phyloP scores from a whole-genome alignment of 2,329 filamentous ascomycete species.

The Alternaria ventricosa region DNA sequence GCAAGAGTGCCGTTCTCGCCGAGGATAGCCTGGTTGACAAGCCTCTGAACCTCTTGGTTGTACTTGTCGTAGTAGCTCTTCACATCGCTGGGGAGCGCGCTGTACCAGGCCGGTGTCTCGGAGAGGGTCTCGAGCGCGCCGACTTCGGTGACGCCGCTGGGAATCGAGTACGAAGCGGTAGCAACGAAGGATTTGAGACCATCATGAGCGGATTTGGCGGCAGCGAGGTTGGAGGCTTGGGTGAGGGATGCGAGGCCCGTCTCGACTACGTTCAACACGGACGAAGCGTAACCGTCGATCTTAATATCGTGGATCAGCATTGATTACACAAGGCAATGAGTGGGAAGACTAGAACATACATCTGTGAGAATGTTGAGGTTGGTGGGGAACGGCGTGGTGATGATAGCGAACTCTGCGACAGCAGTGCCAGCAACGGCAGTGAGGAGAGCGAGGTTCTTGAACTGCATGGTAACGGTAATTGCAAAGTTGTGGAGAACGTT shows the following conservation, averaged over 20 bases:
- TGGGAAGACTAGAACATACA: constrained; percentile 11
- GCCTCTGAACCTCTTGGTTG: constrained; percentile 22
- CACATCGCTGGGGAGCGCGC: constrained; percentile 30
- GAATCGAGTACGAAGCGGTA: constrained; percentile 26
- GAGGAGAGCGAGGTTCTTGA: constrained; percentile 24
- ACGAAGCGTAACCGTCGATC: constrained; percentile 22
- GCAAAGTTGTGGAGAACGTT: background rate
- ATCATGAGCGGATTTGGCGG: constrained; percentile 23
- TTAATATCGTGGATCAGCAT: background rate
- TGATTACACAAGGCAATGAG: background rate
- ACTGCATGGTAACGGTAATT: constrained; percentile 18
- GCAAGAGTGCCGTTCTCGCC: constrained; percentile 12
- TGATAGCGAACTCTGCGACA: constrained; percentile 30
- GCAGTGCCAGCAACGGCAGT: constrained; percentile 24
- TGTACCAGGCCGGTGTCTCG: constrained; percentile 28
- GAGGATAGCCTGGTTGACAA: constrained; percentile 21
- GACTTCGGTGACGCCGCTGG: constrained; percentile 21
- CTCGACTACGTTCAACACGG: constrained; percentile 18
- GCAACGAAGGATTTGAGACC: constrained; percentile 29
- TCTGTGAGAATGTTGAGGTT: constrained; percentile 22
- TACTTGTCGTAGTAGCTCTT: constrained; percentile 32
- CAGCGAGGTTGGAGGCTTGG: constrained; percentile 14
- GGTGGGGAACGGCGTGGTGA: constrained; percentile 23
- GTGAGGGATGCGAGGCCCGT: constrained; percentile 21
- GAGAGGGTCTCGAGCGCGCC: constrained; percentile 23